Evolutionary conservation across 768 basidiomycete genomes (phyloP).

Genomic region (Hygrophoropsis aurantiaca): DNA sequence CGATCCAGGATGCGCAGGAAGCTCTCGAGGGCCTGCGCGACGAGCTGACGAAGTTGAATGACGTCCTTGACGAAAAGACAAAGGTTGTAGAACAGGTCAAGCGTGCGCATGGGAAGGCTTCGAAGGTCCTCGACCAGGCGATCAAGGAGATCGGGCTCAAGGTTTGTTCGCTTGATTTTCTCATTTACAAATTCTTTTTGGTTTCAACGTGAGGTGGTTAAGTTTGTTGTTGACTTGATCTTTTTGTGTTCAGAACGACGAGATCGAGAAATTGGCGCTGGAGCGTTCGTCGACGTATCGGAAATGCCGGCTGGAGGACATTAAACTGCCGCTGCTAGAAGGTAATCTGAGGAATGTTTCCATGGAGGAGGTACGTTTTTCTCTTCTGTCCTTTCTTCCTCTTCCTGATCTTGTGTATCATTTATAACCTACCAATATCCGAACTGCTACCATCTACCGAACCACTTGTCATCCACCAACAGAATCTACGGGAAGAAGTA

Average conservation of each 20-base stretch:
- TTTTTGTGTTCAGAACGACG: conserved; percentile 60
- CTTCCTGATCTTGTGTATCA: not conserved
- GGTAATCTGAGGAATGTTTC: conserved; percentile 87
- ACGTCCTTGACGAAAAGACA: conserved; percentile 68
- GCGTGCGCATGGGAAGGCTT: conserved; percentile 64
- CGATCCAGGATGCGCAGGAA: conserved; percentile 59
- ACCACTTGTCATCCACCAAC: not conserved
- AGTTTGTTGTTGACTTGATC: not conserved
- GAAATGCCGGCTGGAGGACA: conserved; percentile 91
- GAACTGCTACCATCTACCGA: not conserved
- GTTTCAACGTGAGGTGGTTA: conserved; percentile 20
- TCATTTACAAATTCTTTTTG: no score
- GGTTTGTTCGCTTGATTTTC: conserved; percentile 49
- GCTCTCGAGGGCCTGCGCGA: conserved; percentile 57
- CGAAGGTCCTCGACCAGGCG: conserved; percentile 79
- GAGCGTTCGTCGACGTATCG: conserved; percentile 88
- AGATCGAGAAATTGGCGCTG: conserved; percentile 83
- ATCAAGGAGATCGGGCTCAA: conserved; percentile 86
- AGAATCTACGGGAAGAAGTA: conserved; percentile 83
- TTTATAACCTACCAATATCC: conserved; percentile 4
- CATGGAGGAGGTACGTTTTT: conserved; percentile 82
- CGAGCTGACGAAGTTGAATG: conserved; percentile 60
- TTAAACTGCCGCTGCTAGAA: conserved; percentile 71
- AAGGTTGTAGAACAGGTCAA: conserved; percentile 77
- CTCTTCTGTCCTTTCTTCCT: no score